Percentiles rank a stretch among this genome's conserved stretches.
Evolutionary conservation across 495 filamentous ascomycete genomes (phyloP).

Genomic region (Hypoxylon perforatum): DNA sequence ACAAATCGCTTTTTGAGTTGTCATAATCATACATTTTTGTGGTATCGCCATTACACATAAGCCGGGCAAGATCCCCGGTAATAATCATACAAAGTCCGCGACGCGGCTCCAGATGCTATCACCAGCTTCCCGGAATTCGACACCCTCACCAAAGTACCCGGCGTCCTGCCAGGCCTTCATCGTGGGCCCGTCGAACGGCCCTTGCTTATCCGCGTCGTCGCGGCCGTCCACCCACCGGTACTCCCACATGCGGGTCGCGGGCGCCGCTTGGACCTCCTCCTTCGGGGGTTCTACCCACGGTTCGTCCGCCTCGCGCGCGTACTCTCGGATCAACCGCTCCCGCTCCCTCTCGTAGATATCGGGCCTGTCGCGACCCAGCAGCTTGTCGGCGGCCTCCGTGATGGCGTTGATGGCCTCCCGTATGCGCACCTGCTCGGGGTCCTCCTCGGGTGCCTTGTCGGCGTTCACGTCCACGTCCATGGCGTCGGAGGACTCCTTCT

Average conservation of each 20-base stretch:
- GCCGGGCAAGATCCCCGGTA: not conserved
- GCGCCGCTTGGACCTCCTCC: slow-evolving; percentile 7
- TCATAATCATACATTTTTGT: slow-evolving; percentile 1
- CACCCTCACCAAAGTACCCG: slow-evolving; percentile 93
- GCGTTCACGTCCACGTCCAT: slow-evolving; percentile 81
- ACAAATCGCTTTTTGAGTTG: not conserved
- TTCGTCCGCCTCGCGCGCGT: slow-evolving; percentile 87
- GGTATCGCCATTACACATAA: slow-evolving; percentile 22
- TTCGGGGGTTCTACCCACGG: slow-evolving; percentile 79
- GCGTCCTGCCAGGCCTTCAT: slow-evolving; percentile 91
- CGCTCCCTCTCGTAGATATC: slow-evolving; percentile 91
- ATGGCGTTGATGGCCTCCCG: slow-evolving; percentile 81
- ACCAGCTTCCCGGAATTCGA: slow-evolving; percentile 80
- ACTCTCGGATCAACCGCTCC: slow-evolving; percentile 86
- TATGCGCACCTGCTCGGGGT: slow-evolving; percentile 75
- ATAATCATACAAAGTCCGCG: slow-evolving; percentile 69
- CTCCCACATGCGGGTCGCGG: slow-evolving; percentile 76
- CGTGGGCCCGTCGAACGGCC: slow-evolving; percentile 82
- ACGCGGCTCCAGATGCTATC: slow-evolving; percentile 71
- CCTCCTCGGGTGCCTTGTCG: slow-evolving; percentile 59
- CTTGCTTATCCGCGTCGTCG: slow-evolving; percentile 83
- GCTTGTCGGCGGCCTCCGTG: slow-evolving; percentile 86
- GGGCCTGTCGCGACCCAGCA: slow-evolving; percentile 81
- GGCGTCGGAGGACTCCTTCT: slow-evolving; percentile 49
- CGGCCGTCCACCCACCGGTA: slow-evolving; percentile 90